phyloP scores from a whole-genome alignment of 202 grass and related monocot genomes.

The Schoenoplectus triqueter region DNA sequence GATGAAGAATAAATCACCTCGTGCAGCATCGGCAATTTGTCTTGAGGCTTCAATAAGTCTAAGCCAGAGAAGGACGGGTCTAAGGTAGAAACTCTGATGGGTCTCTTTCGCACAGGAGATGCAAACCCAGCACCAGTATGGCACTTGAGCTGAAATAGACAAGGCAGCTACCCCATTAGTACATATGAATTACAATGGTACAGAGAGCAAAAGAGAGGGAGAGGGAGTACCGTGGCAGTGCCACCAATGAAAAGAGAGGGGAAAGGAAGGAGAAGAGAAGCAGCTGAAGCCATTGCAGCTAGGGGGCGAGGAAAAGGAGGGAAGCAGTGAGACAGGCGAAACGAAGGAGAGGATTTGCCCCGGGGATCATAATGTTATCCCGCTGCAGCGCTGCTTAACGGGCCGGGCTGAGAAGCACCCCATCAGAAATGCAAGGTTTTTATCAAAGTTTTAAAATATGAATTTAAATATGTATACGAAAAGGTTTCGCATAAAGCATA shows the following conservation, averaged over 20 bases:
- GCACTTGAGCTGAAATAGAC: not conserved
- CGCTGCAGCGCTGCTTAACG: too few species aligned
- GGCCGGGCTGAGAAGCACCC: not conserved
- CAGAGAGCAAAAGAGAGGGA: constrained; percentile 16
- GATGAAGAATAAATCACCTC: not conserved
- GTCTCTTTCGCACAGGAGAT: constrained; percentile 31
- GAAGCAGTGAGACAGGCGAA: not conserved
- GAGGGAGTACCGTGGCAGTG: not conserved
- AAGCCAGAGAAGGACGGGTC: constrained; percentile 27
- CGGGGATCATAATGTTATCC: too few species aligned
- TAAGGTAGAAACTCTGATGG: constrained; percentile 37
- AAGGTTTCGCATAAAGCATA: too few species aligned
- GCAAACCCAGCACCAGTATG: constrained; percentile 42
- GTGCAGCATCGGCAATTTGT: not conserved
- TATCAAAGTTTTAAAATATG: too few species aligned
- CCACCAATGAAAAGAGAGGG: constrained; percentile 31
- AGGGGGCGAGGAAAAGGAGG: not conserved
- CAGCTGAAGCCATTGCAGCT: constrained; percentile 28
- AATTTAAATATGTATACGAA: too few species aligned
- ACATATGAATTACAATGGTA: not conserved
- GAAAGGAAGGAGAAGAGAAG: constrained; percentile 31
- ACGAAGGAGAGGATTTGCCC: too few species aligned
- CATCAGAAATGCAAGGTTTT: too few species aligned
- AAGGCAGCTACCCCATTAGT: not conserved
- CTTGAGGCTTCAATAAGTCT: not conserved